Evolutionary conservation across 2,329 filamentous ascomycete species (phyloP), one percentile per base, ranked within the genome.

Genomic region (Trichoderma semiorbis): DNA sequence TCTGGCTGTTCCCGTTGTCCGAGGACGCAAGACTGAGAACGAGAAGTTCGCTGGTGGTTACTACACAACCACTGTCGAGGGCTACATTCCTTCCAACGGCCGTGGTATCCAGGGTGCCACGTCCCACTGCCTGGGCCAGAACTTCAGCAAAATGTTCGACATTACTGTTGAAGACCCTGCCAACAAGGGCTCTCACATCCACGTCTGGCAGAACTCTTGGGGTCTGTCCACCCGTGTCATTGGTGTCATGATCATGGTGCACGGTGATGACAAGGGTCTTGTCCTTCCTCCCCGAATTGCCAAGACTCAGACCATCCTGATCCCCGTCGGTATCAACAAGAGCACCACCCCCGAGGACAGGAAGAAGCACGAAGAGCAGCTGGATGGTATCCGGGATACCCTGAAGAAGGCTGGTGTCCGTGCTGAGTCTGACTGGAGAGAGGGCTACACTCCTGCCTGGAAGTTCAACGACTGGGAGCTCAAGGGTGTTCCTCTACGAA

Each of bases 381-480:
- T 97, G 70, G 89, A 94, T 64, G 88, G 89, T 63, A 88, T 99
- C 73, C 88, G 89, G 64, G 83, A 86, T 39, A 87, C 89, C 12
- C 87, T 99, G 65, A 90, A 89, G 79, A 90, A 89, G 73, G 92
- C 88, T 24, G 91, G 91, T 70, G 85, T 99, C 50, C 93, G 96
- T 72, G 89, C 90, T 72, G 92, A 97, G 75, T 89, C 91, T 66
- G 96, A 99, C 80, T 88, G 90, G 80, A 91, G 97, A 72, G 95
- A 98, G 66, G 93, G 92, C 75, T 97, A 98, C 90, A 90, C 94
- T 73, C 95, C 96, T 50, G 94, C 94, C 75, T 98, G 93, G 91
- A 99, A 99, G 84, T 99, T 99, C 87, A 97, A 97, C 84, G 95
- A 99, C 83, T 98, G 94, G 94, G 97, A 99, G 82, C 88, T 98